These are phyloP conservation scores for Cladosporium sp. DNA, from an alignment of 2,329 filamentous ascomycete genomes.

Conservation along the genomic window DNA sequence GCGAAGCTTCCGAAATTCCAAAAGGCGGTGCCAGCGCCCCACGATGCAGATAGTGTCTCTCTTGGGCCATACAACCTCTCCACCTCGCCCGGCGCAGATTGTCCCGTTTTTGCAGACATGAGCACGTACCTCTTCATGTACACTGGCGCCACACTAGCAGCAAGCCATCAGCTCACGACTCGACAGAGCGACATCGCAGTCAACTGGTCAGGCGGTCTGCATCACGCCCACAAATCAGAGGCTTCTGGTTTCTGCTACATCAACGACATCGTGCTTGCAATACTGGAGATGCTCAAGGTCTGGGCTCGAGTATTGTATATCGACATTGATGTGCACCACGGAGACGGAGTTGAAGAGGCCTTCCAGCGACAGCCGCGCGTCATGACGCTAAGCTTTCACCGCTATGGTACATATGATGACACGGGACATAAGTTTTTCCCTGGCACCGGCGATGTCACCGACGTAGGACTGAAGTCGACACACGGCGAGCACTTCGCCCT, in stretches of 20 bases:
- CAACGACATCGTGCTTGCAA: constrained; percentile 92
- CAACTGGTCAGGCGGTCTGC: constrained; percentile 94
- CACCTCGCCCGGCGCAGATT: constrained; percentile 65
- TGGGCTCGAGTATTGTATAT: constrained; percentile 85
- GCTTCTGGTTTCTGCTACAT: constrained; percentile 98
- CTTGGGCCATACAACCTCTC: constrained; percentile 66
- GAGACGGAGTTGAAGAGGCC: constrained; percentile 81
- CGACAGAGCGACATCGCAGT: constrained; percentile 89
- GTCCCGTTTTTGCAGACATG: constrained; percentile 91
- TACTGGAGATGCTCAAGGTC: constrained; percentile 75
- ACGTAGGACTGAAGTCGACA: constrained; percentile 67
- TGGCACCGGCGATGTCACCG: constrained; percentile 60
- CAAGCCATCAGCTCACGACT: constrained; percentile 79
- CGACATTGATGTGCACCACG: constrained; percentile 86
- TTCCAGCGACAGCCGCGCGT: constrained; percentile 84
- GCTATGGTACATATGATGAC: constrained; percentile 73
- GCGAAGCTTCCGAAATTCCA: constrained; percentile 45
- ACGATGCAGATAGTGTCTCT: constrained; percentile 36
- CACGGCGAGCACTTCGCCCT: constrained; percentile 65
- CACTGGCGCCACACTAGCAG: constrained; percentile 81
- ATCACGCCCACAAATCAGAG: constrained; percentile 90
- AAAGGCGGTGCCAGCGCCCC: constrained; percentile 30
- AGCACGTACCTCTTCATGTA: constrained; percentile 93
- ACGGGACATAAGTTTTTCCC: constrained; percentile 51
- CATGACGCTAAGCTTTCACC: constrained; percentile 90